phyloP scores from a whole-genome alignment of 805 yeast genomes.

The Groenewaldozyma tartarivorans region DNA sequence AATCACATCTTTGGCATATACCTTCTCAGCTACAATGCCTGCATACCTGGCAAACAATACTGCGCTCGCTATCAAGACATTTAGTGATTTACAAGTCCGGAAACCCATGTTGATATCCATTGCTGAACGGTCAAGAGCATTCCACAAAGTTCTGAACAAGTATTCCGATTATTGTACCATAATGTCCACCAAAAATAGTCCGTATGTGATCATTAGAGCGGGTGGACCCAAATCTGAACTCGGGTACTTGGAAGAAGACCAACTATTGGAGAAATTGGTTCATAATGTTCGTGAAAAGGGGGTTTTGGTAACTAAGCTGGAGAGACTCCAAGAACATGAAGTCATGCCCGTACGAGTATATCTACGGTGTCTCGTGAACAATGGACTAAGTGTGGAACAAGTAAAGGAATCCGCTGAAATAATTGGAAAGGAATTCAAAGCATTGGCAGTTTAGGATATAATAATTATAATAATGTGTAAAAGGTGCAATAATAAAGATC shows the following conservation, averaged over 20 bases:
- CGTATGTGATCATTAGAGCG: conserved; percentile 13
- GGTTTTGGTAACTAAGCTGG: conserved; percentile 57
- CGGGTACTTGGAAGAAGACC: conserved; percentile 14
- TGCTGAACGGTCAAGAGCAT: neutral
- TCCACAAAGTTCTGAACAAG: neutral
- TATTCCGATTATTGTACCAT: neutral
- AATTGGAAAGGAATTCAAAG: conserved; percentile 19
- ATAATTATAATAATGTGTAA: no score
- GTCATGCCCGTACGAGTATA: conserved; percentile 58
- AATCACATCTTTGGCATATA: conserved; percentile 80
- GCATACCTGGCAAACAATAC: conserved; percentile 61
- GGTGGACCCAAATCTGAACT: no score
- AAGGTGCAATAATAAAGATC: no score
- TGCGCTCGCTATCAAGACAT: conserved; percentile 12
- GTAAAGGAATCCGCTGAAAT: conserved; percentile 33
- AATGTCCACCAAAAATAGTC: neutral
- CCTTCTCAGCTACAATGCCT: conserved; percentile 90
- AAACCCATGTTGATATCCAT: neutral
- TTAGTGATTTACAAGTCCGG: neutral
- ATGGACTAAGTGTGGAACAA: conserved; percentile 37
- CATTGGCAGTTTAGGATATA: neutral
- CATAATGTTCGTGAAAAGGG: conserved; percentile 43
- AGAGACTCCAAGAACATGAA: conserved; percentile 62
- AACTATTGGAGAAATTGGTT: conserved; percentile 55
- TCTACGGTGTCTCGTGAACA: conserved; percentile 39